Evolutionary conservation across 208 protist genomes (phyloP), one percentile per base, ranked within the genome.

Genomic region (Borovskyia barvae): DNA sequence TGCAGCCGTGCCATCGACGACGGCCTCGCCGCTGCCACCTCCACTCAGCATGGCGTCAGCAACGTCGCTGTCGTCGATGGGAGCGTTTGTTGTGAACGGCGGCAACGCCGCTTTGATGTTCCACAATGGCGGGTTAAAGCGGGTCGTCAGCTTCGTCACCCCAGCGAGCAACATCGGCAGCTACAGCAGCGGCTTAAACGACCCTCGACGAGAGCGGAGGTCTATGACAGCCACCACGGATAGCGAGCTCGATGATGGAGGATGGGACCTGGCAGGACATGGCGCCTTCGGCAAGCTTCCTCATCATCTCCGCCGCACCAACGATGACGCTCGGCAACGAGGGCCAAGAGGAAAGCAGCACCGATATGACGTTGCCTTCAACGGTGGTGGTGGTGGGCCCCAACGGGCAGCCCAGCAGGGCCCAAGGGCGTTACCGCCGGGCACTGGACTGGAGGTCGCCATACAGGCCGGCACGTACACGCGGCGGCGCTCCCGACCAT

Each of bases 31-130:
- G 52, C 52, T 48, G 12, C 19, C 26, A 5, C 37, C 20, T 0
- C 45, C 46, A 26, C 51, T 28, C 41, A 55, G 42, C 32, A 33
- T 25, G 14, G 25, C 12, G 12, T 62, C 63, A 0, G 20, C 30
- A 20, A 52, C 54, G 19, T 56, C 64, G 11, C 41, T 51, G 8
- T 70, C 64, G 2, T 70, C 64, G 11, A 57, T 70, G 54, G 48
- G 64, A 1, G 64, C 54, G 0, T 70, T 70, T 37, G 54, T 58
- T n/a, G 22, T 70, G 14, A 47, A 46, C 29, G 19, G 42, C 29
- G 43, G 25, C 30, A 57, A n/a, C 54, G 45, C 64, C 15, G 47
- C 48, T 1, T 26, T 62, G 30, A 42, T 70, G 54, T 25, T 52
- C 48, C 64, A 41, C n/a, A 52, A 43, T 6, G 64, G 64, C 25